Percentiles rank a stretch among this genome's conserved stretches.
Conservation (phyloP, 2,329 filamentous ascomycete species). For the Knufia fluminis region DNA sequence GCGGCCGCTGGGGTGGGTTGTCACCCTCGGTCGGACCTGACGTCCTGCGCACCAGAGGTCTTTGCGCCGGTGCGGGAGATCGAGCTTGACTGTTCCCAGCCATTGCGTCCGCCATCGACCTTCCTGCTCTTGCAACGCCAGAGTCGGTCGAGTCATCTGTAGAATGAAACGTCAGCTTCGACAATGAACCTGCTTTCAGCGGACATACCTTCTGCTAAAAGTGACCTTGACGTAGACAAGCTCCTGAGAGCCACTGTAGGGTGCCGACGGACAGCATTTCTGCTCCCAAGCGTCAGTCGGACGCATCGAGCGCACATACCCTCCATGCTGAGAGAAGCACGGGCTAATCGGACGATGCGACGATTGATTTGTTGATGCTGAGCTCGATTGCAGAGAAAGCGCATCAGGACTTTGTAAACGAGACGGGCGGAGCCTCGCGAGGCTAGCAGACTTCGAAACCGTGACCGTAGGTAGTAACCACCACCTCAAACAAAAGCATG, state of each 20-base stretch:
- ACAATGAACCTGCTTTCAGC: not conserved
- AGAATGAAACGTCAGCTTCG: not conserved
- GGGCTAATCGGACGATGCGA: no score
- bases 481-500: no score
- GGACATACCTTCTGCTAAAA: not conserved
- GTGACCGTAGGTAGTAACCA: no score
- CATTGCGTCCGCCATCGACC: slow-evolving; percentile 3
- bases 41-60: not conserved
- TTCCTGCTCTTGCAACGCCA: not conserved
- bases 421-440: not conserved
- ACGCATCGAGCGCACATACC: not conserved
- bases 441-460: not conserved
- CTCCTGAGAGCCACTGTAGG: slow-evolving; percentile 1
- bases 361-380: not conserved
- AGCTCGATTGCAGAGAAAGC: not conserved
- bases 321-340: not conserved
- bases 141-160: slow-evolving; percentile 1
- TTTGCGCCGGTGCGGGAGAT: not conserved
- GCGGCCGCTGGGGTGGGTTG: not conserved
- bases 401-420: not conserved
- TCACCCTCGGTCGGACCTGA: not conserved
- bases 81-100: not conserved
- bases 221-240: slow-evolving; percentile 1
- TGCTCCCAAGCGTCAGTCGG: not conserved
- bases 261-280: not conserved